Percentiles rank a stretch among this genome's conserved stretches.
Evolutionary conservation across 345 rosid genomes (phyloP).

Genomic region (Combretum micranthum): DNA sequence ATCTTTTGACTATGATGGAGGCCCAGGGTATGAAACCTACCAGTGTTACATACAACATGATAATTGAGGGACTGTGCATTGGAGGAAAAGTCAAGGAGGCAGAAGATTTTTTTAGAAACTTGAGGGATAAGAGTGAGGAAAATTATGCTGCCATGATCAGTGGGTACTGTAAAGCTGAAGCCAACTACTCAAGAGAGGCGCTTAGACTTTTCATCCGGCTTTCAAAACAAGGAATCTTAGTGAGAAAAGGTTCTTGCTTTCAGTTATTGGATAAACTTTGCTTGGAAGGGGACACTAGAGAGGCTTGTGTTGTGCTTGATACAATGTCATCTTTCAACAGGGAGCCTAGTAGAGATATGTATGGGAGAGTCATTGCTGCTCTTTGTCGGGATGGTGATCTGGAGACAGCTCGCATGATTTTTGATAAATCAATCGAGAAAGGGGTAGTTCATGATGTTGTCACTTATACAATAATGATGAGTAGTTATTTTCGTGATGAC

Average conservation of each 20-base stretch:
- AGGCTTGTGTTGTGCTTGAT: constrained; percentile 31
- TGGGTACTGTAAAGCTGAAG: constrained; percentile 54
- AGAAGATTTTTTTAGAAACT: constrained; percentile 32
- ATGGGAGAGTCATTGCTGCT: constrained; percentile 36
- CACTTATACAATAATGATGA: constrained; percentile 61
- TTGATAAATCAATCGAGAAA: constrained; percentile 21
- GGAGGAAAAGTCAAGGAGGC: constrained; percentile 62
- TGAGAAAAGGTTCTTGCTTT: constrained; percentile 32
- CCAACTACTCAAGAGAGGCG: constrained; percentile 32
- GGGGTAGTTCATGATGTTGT: constrained; percentile 41
- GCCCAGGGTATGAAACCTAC: constrained; percentile 39
- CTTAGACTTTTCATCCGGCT: constrained; percentile 27
- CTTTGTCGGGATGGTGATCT: constrained; percentile 32
- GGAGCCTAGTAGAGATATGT: constrained; percentile 39
- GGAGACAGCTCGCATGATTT: constrained; percentile 32
- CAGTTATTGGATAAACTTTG: constrained; percentile 45
- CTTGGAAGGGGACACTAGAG: constrained; percentile 25
- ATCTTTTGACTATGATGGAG: constrained; percentile 30
- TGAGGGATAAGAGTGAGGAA: constrained; percentile 31
- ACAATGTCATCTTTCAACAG: constrained; percentile 32
- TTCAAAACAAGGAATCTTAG: constrained; percentile 23
- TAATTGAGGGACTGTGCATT: constrained; percentile 62
- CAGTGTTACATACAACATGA: constrained; percentile 36
- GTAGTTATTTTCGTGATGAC: constrained; percentile 44
- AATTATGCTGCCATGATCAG: constrained; percentile 46